Percentiles rank a stretch among this genome's conserved stretches.
Evolutionary conservation across 371 early-diverging fungal genomes (phyloP).

Genomic region (Paraphysoderma sedebokerense): DNA sequence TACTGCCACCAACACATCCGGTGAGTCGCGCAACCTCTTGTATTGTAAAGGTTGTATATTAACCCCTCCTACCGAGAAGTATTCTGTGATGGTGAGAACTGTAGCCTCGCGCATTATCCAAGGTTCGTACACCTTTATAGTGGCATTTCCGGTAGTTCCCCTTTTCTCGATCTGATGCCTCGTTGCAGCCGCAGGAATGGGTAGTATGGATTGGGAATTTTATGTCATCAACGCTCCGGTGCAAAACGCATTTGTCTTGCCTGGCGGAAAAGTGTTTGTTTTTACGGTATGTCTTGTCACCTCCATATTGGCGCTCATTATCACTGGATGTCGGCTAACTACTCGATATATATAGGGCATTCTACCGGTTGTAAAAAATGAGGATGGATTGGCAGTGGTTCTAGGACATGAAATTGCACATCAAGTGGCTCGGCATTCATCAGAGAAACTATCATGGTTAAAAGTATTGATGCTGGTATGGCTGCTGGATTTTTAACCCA

Average conservation of each 20-base stretch:
- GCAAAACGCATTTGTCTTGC: slow-evolving; percentile 83
- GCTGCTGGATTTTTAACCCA: slow-evolving; percentile 8
- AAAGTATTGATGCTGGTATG: slow-evolving; percentile 35
- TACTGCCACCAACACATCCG: not conserved
- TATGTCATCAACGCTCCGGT: too few species aligned
- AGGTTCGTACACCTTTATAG: too few species aligned
- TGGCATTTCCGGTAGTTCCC: too few species aligned
- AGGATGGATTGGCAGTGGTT: slow-evolving; percentile 85
- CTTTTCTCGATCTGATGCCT: too few species aligned
- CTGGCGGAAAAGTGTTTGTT: slow-evolving; percentile 87
- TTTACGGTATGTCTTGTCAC: too few species aligned
- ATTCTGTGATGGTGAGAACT: too few species aligned
- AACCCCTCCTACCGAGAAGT: too few species aligned
- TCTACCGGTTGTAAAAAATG: slow-evolving; percentile 54
- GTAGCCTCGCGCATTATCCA: too few species aligned
- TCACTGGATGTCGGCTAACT: not conserved
- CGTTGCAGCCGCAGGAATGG: too few species aligned
- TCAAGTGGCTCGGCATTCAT: slow-evolving; percentile 59
- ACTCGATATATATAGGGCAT: slow-evolving; percentile 21
- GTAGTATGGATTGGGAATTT: too few species aligned
- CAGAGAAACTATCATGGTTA: slow-evolving; percentile 56
- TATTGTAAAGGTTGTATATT: too few species aligned
- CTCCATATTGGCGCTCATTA: too few species aligned
- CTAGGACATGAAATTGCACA: slow-evolving; percentile 77
- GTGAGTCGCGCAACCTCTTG: not conserved